phyloP scores from a whole-genome alignment of 2,329 filamentous ascomycete genomes.

The Fusarium nisikadoi region DNA sequence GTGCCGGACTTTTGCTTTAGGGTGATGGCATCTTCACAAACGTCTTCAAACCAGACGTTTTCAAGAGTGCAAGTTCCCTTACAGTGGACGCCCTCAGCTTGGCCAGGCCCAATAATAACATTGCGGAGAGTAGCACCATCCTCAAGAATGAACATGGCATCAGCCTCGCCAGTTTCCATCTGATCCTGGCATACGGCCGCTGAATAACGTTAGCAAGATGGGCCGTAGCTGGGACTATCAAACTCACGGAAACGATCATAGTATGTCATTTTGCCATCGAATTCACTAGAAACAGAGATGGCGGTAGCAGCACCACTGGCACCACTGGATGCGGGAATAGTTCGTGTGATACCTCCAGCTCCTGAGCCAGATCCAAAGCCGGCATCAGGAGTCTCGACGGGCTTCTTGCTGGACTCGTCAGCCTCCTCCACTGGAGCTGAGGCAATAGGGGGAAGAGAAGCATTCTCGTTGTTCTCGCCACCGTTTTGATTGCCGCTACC shows the following conservation, averaged over 20 bases:
- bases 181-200: slow-evolving; percentile 44
- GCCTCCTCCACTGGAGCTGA: background rate
- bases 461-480: background rate
- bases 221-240: too few species aligned
- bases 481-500: background rate
- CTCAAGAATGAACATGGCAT: slow-evolving; percentile 63
- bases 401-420: background rate
- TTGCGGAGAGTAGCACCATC: slow-evolving; percentile 63
- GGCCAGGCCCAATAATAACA: slow-evolving; percentile 62
- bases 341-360: slow-evolving; percentile 30
- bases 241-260: slow-evolving; percentile 39
- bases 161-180: slow-evolving; percentile 41
- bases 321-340: slow-evolving; percentile 35
- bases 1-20: slow-evolving; percentile 53
- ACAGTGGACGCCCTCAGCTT: slow-evolving; percentile 63
- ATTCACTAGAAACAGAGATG: slow-evolving; percentile 33
- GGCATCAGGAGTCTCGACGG: background rate
- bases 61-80: slow-evolving; percentile 56
- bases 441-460: background rate
- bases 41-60: slow-evolving; percentile 54
- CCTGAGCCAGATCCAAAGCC: slow-evolving; percentile 9
- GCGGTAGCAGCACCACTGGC: slow-evolving; percentile 28
- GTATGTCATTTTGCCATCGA: slow-evolving; percentile 36
- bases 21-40: slow-evolving; percentile 53
- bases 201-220: slow-evolving; percentile 8